phyloP scores from a whole-genome alignment of 768 basidiomycete genomes.

The Ephemerocybe angulata region DNA sequence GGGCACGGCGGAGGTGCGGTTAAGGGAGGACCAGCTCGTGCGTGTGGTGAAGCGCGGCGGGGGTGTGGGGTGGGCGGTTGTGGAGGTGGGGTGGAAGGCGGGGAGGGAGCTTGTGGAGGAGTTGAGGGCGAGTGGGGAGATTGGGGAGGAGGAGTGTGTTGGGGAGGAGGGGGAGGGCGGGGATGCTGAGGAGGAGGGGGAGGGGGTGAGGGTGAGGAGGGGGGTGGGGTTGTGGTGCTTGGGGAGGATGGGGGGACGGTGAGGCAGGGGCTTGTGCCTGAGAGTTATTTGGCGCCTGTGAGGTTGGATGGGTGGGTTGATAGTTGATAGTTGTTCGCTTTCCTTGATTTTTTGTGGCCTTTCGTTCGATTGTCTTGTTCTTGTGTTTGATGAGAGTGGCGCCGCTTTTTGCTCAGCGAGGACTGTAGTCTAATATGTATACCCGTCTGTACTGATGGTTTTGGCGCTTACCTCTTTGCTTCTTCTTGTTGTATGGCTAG shows the following conservation, averaged over 20 bases:
- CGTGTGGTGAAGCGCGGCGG: constrained; percentile 71
- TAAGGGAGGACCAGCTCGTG: constrained; percentile 75
- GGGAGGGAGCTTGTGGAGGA: constrained; percentile 73
- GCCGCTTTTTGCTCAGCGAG: too few species aligned
- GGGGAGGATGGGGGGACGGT: constrained; percentile 8
- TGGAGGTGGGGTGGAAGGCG: constrained; percentile 25
- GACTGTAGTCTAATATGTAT: too few species aligned
- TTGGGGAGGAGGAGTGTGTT: constrained; percentile 8
- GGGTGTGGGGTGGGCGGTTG: constrained; percentile 80
- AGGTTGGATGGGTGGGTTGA: constrained; percentile 38
- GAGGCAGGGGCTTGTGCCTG: constrained; percentile 71
- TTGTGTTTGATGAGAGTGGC: too few species aligned
- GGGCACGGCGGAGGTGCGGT: constrained; percentile 76
- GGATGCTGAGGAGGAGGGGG: not conserved
- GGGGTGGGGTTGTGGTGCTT: constrained; percentile 12
- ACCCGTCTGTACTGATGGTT: too few species aligned
- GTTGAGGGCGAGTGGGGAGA: constrained; percentile 10
- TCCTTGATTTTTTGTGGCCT: not conserved
- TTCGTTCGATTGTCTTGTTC: not conserved
- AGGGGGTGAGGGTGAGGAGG: constrained; percentile 6
- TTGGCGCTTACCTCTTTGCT: too few species aligned
- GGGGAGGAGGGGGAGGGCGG: not conserved
- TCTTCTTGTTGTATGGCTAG: too few species aligned
- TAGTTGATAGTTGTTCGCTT: not conserved
- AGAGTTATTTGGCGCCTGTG: constrained; percentile 67